Base-by-base conservation (phyloP, 2,329 filamentous ascomycete genomes). In the Phoma herbarum region DNA sequence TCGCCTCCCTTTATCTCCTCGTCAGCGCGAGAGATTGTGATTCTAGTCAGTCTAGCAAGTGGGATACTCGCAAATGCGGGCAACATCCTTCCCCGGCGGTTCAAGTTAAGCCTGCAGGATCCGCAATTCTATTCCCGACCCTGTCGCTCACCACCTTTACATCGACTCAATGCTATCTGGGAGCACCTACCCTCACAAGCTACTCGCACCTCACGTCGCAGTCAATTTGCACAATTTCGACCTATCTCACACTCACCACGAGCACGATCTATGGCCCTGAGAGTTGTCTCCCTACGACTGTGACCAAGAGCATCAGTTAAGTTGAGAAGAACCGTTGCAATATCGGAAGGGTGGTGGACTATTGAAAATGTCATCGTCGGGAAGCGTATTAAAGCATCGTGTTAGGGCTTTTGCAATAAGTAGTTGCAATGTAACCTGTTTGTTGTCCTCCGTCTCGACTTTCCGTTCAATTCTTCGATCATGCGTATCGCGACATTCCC, bases 221-320 rank as follows among this genome's bases (percentile, higher is more conserved):
- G 20, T 28, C 29, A n/a, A 20, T 54, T 25, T 54, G 52, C 14
- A 33, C 52, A 2, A 33, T 29, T 18, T 41, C 35, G 26, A 54
- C 52, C 10, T 47, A 42, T 26, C 14, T 42, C 12, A 54, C 52
- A 3, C 4, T 54, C 7, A 47, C 52, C 23, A 54, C 52, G n/a
- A 48, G 33, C 35, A 47, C 25, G 2, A 35, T 47, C 4, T 54
- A 54, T 48, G 52, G 52, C 3, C 22, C n/a, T 8, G 8, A 25
- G 2, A 54, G 52, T 22, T 54, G 52, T 23, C 11, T 54, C 10
- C 43, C 43, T 25, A 48, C 43, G 25, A 26, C 28, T 20, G 52
- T 54, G 11, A 54, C 52, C 10, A 48, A 25, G 20, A 31, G 26
- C 3, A 28, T 47, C 12, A 33, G 11, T 23, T 45, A 45, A 10